Evolutionary conservation across 305 asterid species (phyloP).

Genomic region (Fraxinus paxiana): DNA sequence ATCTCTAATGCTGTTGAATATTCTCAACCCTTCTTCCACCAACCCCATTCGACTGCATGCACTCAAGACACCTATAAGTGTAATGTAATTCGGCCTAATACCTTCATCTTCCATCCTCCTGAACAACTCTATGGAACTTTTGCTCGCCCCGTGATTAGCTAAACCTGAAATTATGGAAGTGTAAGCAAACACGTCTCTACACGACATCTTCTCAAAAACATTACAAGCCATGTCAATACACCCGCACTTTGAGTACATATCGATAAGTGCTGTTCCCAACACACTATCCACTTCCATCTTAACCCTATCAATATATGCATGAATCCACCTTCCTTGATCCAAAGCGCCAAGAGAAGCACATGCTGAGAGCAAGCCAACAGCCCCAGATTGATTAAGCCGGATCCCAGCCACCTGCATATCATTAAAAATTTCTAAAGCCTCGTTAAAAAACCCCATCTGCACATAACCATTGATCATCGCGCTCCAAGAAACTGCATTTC

Average conservation of each 20-base stretch:
- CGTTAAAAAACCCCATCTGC: slow-evolving; percentile 39
- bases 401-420: slow-evolving; percentile 37
- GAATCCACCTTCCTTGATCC: slow-evolving; percentile 53
- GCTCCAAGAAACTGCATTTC: slow-evolving; percentile 48
- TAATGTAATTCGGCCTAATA: slow-evolving; percentile 41
- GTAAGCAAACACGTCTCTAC: slow-evolving; percentile 39
- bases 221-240: slow-evolving; percentile 34
- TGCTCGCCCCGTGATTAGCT: slow-evolving; percentile 43
- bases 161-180: slow-evolving; percentile 46
- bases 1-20: slow-evolving; percentile 36
- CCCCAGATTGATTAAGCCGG: slow-evolving; percentile 34
- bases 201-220: slow-evolving; percentile 35
- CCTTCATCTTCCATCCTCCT: slow-evolving; percentile 44
- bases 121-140: slow-evolving; percentile 32
- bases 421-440: slow-evolving; percentile 37
- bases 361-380: slow-evolving; percentile 43
- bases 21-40: slow-evolving; percentile 43
- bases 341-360: slow-evolving; percentile 42
- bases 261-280: slow-evolving; percentile 32
- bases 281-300: slow-evolving; percentile 33
- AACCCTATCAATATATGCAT: slow-evolving; percentile 30
- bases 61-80: slow-evolving; percentile 40
- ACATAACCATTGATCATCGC: slow-evolving; percentile 49
- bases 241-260: slow-evolving; percentile 40
- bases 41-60: slow-evolving; percentile 52